Base-by-base conservation (phyloP, 768 basidiomycete species). In the Boletus eberwhitei region DNA sequence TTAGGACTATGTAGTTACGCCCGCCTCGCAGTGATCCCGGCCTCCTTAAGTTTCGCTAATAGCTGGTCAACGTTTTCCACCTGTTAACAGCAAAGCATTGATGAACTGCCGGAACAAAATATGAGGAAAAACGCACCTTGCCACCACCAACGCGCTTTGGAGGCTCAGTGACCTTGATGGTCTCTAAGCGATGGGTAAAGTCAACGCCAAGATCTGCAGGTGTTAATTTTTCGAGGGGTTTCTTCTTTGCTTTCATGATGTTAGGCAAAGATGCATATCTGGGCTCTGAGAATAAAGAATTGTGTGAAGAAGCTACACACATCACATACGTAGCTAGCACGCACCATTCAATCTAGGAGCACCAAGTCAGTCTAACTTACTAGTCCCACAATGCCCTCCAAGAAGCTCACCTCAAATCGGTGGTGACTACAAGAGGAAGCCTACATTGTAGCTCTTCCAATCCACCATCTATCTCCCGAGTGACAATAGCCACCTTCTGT, bases 211-310 rank as follows among this genome's bases (percentile, higher is more conserved):
- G 84, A 61, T 94, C 93, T 22, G 78, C 76, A 1, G 93, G 78
- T 16, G 82, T 82, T 48, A 97, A 64, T 66, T 90, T 93, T 73
- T 95, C 87, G 40, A 98, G 73, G 14, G 89, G 87, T 76, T 99
- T 99, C 81, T 98, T 99, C 81, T 98, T 98, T n/a, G 97, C 97
- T 73, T 96, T 95, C 92, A 96, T 96, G 72, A 96, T 96, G 63
- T 93, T 94, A 4, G 93, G 93, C 55, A 99, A 71, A n/a, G 95
- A 93, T 0, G 97, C 97, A 66, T 97, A 99, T 61, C 96, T 88
- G 0, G 96, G 96, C 71, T 96, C 95, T 93, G 65, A 17, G 45
- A 50, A 50, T 40, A 38, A 48, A 54, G 11, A 13, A 14, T 24
- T 39, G n/a, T 31, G 21, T 48, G 14, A 53, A 34, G 21, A 21